Evolutionary conservation across 345 rosid species (phyloP), one percentile per base, ranked within the genome.

Genomic region (Iberis pinnata): DNA sequence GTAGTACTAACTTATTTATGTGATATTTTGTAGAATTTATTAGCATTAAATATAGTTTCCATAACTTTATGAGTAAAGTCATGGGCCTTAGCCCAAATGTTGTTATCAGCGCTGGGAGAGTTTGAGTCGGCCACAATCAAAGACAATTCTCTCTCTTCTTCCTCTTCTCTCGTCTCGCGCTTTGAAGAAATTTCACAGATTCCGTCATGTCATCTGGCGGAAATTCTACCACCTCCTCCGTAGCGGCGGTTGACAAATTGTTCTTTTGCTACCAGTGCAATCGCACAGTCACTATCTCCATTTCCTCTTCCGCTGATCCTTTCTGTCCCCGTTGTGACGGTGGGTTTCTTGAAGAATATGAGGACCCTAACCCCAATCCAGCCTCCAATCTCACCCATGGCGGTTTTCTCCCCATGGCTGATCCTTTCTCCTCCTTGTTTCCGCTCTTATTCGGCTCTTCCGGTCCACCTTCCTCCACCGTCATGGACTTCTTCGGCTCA

Each of bases 341-440:
- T 2, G 82, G 81, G 9, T 86, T 86, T 52, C 73, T 86, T 12
- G 95, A 86, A 67, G 95, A 86, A 64, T 31, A 6, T 45, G 88
- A 83, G 22, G 58, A 56, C 32, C 73, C 85, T 13, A 69, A 50
- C 75, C 71, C 82, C 61, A 68, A 37, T 68, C 75, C 45, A 9
- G 26, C 15, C 64, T 60, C 60, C 17, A 64, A 42, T 42, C 58
- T 63, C 19, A 69, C 51, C 37, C 62, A 75, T 16, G 22, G 7
- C 49, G 29, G 22, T 1, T 59, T 45, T 16, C 58, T 47, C 88
- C 95, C 95, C 95, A 32, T 10, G 37, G 37, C 37, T 1, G 37
- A 55, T 56, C 70, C 61, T 43, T 57, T 64, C 53, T 35, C 72
- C 62, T 49, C 62, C 65, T 72, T 73, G 37, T 71, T 46, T 10